Percentiles rank a stretch among this genome's conserved stretches.
phyloP scores from a whole-genome alignment of 2,329 filamentous ascomycete species.

The Trichoderma guizhouense region DNA sequence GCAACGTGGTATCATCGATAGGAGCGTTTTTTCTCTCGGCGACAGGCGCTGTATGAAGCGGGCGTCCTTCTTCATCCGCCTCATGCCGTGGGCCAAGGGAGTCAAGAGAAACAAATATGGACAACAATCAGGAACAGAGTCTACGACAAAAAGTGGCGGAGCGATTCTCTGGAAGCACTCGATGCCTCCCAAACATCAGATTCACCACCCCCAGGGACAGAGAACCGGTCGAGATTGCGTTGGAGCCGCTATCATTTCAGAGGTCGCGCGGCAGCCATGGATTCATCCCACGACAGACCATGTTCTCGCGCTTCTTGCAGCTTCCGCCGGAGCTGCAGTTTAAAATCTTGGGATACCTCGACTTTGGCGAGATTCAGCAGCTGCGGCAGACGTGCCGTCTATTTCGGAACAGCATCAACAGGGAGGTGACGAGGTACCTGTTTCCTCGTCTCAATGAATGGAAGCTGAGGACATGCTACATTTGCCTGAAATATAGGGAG shows the following conservation, averaged over 20 bases:
- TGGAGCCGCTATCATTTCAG: background rate
- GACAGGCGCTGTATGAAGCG: background rate
- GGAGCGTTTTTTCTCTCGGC: background rate
- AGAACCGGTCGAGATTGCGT: background rate
- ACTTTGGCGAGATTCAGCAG: conserved; percentile 42
- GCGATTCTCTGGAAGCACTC: background rate
- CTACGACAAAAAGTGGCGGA: background rate
- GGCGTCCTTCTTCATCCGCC: background rate
- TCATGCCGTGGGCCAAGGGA: background rate
- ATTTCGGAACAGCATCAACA: conserved; percentile 35
- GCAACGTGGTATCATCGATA: background rate
- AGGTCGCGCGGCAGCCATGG: background rate
- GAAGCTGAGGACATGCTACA: conserved; percentile 40
- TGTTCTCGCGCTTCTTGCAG: conserved; percentile 27
- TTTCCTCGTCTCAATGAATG: conserved; percentile 33
- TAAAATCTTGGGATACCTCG: conserved; percentile 38
- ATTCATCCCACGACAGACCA: background rate
- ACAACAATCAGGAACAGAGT: background rate
- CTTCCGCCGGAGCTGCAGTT: conserved; percentile 43
- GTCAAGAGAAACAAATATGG: background rate
- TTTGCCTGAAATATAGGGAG: conserved; percentile 37
- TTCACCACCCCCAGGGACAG: background rate
- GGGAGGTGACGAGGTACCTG: conserved; percentile 34
- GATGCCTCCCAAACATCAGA: background rate
- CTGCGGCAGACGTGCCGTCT: conserved; percentile 40